These are phyloP conservation scores for Ophiostoma sp. DNA, from an alignment of 2,329 filamentous ascomycete genomes.

Conservation along the genomic window DNA sequence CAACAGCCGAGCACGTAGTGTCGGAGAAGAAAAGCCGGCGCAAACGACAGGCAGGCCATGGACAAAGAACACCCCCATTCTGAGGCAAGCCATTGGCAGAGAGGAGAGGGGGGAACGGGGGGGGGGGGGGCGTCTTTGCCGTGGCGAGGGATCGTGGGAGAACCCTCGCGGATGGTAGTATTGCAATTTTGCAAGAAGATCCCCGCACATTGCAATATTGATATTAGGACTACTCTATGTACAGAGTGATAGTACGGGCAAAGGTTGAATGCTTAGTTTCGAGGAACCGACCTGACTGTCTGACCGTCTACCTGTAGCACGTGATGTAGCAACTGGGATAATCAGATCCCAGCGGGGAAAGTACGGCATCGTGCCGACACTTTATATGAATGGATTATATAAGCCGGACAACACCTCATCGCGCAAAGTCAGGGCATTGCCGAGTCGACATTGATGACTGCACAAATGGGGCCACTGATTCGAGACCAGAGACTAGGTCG, in stretches of 20 bases:
- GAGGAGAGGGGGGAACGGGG: too few relatives aligned
- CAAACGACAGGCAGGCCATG: not conserved
- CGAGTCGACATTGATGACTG: not conserved
- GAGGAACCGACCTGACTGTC: too few relatives aligned
- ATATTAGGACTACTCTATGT: too few relatives aligned
- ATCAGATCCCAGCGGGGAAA: too few relatives aligned
- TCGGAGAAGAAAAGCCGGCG: slow-evolving; percentile 4
- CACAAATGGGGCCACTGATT: not conserved
- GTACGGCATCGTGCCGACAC: too few relatives aligned
- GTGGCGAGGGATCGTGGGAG: not conserved
- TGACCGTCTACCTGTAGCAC: too few relatives aligned
- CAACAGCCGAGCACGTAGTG: not conserved
- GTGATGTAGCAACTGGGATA: too few relatives aligned
- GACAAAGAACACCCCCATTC: not conserved
- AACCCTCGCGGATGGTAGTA: not conserved
- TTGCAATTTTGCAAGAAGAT: not conserved
- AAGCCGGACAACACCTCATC: too few relatives aligned
- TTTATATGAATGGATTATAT: too few relatives aligned
- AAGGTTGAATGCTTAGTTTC: too few relatives aligned
- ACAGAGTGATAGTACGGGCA: too few relatives aligned
- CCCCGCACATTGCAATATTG: not conserved
- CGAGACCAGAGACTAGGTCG: not conserved
- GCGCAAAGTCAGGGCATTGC: too few relatives aligned
- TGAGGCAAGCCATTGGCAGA: not conserved
- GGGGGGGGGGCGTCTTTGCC: not conserved